Conservation (phyloP, 495 filamentous ascomycete species). For the Penicillium roqueforti region DNA sequence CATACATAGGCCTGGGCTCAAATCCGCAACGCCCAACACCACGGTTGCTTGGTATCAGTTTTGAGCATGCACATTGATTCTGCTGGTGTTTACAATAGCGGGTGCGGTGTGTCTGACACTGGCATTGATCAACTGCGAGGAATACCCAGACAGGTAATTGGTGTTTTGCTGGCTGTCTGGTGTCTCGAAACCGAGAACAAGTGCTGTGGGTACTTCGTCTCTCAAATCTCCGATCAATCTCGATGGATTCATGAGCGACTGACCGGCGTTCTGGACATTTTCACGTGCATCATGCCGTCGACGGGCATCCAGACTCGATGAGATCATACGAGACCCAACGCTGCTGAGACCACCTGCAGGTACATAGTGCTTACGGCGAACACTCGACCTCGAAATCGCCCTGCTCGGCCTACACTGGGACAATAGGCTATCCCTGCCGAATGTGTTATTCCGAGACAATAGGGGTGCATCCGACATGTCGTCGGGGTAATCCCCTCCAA, state of each 20-base stretch:
- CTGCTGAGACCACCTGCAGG: not conserved
- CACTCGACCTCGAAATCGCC: not conserved
- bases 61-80: slow-evolving; percentile 9
- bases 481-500: not conserved
- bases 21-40: not conserved
- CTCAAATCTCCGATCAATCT: not conserved
- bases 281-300: not conserved
- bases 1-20: not conserved
- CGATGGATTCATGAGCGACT: not conserved
- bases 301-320: not conserved
- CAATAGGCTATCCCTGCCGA: not conserved
- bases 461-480: not conserved
- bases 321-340: not conserved
- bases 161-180: not conserved
- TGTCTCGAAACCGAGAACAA: not conserved
- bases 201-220: not conserved
- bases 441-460: not conserved
- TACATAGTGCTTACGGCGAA: no score
- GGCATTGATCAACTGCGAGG: not conserved
- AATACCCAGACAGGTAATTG: not conserved
- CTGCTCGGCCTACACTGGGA: not conserved
- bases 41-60: no score
- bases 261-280: not conserved
- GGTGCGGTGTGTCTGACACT: not conserved
- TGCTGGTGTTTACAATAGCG: slow-evolving; percentile 2